A percentile compares a stretch with the other conserved stretches of the same genome.
phyloP scores from a whole-genome alignment of 768 basidiomycete species.

The Sarcodon aspratus region DNA sequence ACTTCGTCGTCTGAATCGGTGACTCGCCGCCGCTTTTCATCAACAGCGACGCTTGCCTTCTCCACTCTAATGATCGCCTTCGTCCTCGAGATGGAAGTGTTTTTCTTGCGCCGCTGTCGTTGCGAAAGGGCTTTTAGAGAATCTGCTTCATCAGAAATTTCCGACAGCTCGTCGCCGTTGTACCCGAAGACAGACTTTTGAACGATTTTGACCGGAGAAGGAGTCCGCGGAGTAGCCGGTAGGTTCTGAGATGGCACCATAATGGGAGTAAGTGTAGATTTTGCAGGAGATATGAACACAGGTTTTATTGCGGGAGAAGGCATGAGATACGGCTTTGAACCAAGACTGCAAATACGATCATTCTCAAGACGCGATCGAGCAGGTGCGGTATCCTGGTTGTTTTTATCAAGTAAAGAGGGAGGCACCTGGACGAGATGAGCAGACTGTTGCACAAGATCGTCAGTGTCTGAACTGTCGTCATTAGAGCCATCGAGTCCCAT shows the following conservation, averaged over 20 bases:
- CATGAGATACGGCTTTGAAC: not conserved
- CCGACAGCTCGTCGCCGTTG: not conserved
- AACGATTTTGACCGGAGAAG: not conserved
- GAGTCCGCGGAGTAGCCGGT: not conserved
- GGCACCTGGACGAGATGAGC: not conserved
- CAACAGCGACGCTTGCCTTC: not conserved
- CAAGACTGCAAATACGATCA: no score
- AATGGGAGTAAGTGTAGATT: not conserved
- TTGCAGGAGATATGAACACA: not conserved
- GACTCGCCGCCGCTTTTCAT: not conserved
- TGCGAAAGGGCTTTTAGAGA: not conserved
- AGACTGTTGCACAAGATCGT: not conserved
- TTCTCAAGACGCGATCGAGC: not conserved
- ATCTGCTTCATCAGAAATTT: not conserved
- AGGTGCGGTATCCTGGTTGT: not conserved
- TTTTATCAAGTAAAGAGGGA: not conserved
- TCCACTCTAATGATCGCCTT: not conserved
- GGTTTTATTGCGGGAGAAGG: not conserved
- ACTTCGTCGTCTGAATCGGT: not conserved
- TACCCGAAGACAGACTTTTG: not conserved
- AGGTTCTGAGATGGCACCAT: not conserved
- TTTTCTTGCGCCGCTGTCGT: no score
- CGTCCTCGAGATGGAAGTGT: not conserved
- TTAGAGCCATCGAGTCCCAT: not conserved
- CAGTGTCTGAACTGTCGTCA: not conserved